These are phyloP conservation scores for Magnolia changhungtana DNA, from an alignment of 164 flowering plant genomes.

Conservation along the genomic window DNA sequence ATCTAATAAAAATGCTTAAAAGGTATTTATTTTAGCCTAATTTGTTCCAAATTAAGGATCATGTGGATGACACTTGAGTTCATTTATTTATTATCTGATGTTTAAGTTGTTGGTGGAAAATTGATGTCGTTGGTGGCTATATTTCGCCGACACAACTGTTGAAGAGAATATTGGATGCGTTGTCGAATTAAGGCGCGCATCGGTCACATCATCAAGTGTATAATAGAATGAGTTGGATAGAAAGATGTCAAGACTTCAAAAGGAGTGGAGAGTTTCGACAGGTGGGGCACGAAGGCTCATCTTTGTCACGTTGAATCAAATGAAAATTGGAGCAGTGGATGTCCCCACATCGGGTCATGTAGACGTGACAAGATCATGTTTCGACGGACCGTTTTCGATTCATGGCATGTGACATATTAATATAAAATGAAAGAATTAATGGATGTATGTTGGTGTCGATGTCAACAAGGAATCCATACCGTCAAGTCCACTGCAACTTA, in stretches of 20 bases:
- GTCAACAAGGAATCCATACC: background rate
- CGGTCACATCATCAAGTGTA: background rate
- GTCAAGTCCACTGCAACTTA: background rate
- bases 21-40: background rate
- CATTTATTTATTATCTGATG: background rate
- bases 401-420: background rate
- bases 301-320: background rate
- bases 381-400: background rate
- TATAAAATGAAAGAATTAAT: background rate
- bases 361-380: background rate
- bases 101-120: background rate
- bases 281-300: slow-evolving; percentile 6
- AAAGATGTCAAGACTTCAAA: background rate
- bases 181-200: background rate
- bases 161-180: background rate
- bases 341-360: background rate
- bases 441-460: background rate
- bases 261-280: background rate
- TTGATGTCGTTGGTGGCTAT: background rate
- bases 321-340: background rate
- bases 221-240: background rate
- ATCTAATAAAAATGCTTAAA: background rate
- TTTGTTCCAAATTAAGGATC: background rate
- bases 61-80: background rate
- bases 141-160: background rate